Evolutionary conservation across 1,139 yeast genomes (phyloP), one percentile per base, ranked within the genome.

Genomic region (Pichia sp.): DNA sequence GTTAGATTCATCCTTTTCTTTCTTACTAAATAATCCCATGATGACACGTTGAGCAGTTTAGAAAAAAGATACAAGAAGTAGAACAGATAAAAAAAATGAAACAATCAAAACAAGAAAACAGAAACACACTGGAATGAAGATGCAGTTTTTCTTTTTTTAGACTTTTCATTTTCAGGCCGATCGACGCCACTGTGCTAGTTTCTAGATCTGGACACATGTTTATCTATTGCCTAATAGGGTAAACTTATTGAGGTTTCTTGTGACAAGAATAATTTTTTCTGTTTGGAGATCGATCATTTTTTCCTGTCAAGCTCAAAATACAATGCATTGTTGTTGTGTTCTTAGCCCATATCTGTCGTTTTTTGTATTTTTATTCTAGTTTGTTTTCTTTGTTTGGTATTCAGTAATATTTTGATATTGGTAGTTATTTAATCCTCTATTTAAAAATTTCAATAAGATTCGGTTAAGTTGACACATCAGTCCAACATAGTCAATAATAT

Each of bases 21-120:
- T 57, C 46, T 60, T 64, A 31, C 62, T 55, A 45, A 67, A 65
- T 19, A 67, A 53, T 30, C 68, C 70, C 70, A 67, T 67, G 13
- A 43, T 53, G 16, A 13, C 19, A 29, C 10, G 41, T 11, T 14
- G 5, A 36, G 19, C 25, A 36, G 41, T 10, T 36, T 36, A 4
- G 7, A 5, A 8, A 19, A 36, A 11, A 3, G 8, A 18, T 25
- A 28, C 29, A 34, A 3, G 7, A 2, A 25, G 8, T 18, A 10
- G 30, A 11, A 13, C 11, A 13, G 25, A 22, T 11, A 39, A 14
- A 36, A 5, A 31, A 31, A 31, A 22, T 4, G n/a, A 31, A 31
- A 31, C 34, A 31, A 31, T 14, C n/a, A 7, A 16, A 31, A 31
- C n/a, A 16, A 14, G 13, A 14, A 2, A 22, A 22, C 25, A 22